Percentiles rank a stretch among this genome's conserved stretches.
Evolutionary conservation across 2,329 filamentous ascomycete genomes (phyloP).

Genomic region (Nannizziopsis barbatae): DNA sequence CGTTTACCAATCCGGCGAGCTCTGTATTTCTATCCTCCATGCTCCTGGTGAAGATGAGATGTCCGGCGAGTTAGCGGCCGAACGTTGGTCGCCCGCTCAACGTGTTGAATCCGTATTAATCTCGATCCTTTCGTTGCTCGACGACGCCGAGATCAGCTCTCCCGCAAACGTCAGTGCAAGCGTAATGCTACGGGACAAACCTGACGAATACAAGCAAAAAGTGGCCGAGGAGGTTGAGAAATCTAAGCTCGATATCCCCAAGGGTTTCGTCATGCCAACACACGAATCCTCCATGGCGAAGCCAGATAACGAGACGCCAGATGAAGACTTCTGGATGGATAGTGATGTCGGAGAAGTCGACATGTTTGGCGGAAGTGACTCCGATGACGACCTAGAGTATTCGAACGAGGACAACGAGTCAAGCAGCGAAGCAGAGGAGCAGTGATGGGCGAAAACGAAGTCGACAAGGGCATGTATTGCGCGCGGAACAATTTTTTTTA

Average conservation of each 20-base stretch:
- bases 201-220: slow-evolving; percentile 55
- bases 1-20: slow-evolving; percentile 76
- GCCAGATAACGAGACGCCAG: slow-evolving; percentile 46
- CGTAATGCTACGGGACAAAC: slow-evolving; percentile 68
- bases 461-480: not conserved
- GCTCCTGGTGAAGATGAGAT: slow-evolving; percentile 82
- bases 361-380: slow-evolving; percentile 66
- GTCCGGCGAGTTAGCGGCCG: slow-evolving; percentile 78
- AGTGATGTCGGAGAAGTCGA: slow-evolving; percentile 60
- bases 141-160: slow-evolving; percentile 86
- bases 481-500: not conserved
- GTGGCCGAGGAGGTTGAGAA: slow-evolving; percentile 59
- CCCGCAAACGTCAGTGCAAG: slow-evolving; percentile 91
- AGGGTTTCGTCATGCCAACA: slow-evolving; percentile 71
- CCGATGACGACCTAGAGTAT: slow-evolving; percentile 35
- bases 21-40: slow-evolving; percentile 96
- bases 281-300: slow-evolving; percentile 45
- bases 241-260: slow-evolving; percentile 69
- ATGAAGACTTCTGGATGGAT: slow-evolving; percentile 67
- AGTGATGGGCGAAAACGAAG: too few species aligned
- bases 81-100: slow-evolving; percentile 90
- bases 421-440: slow-evolving; percentile 40
- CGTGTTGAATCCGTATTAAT: slow-evolving; percentile 90
- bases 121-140: slow-evolving; percentile 79
- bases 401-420: slow-evolving; percentile 37